A percentile compares a stretch with the other conserved stretches of the same genome.
phyloP scores from a whole-genome alignment of 768 basidiomycete genomes.

The Boletales sp. region DNA sequence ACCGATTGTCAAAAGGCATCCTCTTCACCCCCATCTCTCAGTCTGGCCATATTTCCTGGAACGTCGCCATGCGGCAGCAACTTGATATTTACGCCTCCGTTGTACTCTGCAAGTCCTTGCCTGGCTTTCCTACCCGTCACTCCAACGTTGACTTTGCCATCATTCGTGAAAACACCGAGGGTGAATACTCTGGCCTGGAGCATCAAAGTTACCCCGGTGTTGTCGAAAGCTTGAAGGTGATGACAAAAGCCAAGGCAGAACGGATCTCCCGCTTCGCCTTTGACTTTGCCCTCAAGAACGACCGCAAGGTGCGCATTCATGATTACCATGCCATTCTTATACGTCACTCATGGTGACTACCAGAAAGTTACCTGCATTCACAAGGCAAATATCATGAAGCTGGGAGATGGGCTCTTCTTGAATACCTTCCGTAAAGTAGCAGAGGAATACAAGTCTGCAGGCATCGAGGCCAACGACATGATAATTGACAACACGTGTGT shows the following conservation, averaged over 20 bases:
- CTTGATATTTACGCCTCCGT: conserved; percentile 99
- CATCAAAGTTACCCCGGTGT: conserved; percentile 98
- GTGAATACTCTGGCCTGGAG: conserved; percentile 98
- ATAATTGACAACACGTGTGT: conserved; percentile 96
- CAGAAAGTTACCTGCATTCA: conserved; percentile 99
- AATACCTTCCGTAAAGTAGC: conserved; percentile 96
- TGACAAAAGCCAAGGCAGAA: conserved; percentile 92
- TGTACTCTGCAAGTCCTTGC: conserved; percentile 96
- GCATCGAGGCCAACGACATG: conserved; percentile 95
- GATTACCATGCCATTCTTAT: background rate
- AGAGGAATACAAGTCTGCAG: conserved; percentile 91
- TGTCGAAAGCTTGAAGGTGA: conserved; percentile 97
- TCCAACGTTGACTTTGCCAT: conserved; percentile 97
- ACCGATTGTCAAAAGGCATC: conserved; percentile 59
- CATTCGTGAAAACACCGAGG: conserved; percentile 99
- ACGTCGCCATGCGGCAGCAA: conserved; percentile 99
- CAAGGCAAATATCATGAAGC: conserved; percentile 99
- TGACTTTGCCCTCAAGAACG: conserved; percentile 98
- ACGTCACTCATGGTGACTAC: background rate
- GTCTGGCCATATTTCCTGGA: conserved; percentile 98
- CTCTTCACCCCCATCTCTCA: conserved; percentile 98
- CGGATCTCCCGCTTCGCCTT: conserved; percentile 97
- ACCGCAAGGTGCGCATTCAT: conserved; percentile 70
- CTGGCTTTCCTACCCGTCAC: conserved; percentile 94
- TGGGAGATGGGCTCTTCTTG: conserved; percentile 98